Evolutionary conservation across 805 yeast species (phyloP).

Genomic region (Teunomyces stri): DNA sequence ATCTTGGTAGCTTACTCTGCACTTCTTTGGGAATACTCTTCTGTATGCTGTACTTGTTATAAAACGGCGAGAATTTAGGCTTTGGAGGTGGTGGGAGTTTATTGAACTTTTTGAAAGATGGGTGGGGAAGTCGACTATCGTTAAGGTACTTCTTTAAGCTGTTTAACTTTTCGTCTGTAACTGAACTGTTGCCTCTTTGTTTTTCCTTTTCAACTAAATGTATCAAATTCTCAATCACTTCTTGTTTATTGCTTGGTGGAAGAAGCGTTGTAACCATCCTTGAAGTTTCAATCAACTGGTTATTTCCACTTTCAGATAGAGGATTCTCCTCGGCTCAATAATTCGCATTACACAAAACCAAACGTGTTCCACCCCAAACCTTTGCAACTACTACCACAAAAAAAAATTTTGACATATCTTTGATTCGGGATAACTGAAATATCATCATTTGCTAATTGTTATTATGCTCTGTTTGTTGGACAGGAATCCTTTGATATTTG

Average conservation of each 20-base stretch:
- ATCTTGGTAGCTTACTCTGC: neutral
- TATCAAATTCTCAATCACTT: conserved; percentile 26
- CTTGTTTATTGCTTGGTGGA: conserved; percentile 15
- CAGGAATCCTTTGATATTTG: no score
- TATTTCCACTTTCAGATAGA: conserved; percentile 1
- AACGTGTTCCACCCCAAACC: no score
- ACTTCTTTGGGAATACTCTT: conserved; percentile 3
- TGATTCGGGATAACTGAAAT: neutral
- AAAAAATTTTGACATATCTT: neutral
- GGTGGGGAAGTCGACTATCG: conserved; percentile 10
- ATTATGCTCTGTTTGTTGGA: no score
- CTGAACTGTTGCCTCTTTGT: conserved; percentile 34
- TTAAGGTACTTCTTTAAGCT: conserved; percentile 27
- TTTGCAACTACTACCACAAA: neutral
- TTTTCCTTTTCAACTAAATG: conserved; percentile 37
- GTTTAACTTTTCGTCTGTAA: conserved; percentile 36
- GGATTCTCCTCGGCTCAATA: neutral
- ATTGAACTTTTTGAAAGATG: conserved; percentile 4
- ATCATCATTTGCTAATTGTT: no score
- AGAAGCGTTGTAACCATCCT: neutral
- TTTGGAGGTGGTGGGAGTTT: conserved; percentile 23
- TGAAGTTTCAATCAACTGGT: neutral
- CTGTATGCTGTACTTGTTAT: conserved; percentile 28
- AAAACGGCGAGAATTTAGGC: conserved; percentile 35
- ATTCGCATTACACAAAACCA: conserved; percentile 1